phyloP scores from a whole-genome alignment of 768 basidiomycete genomes.

The Pulveroboletus frians region DNA sequence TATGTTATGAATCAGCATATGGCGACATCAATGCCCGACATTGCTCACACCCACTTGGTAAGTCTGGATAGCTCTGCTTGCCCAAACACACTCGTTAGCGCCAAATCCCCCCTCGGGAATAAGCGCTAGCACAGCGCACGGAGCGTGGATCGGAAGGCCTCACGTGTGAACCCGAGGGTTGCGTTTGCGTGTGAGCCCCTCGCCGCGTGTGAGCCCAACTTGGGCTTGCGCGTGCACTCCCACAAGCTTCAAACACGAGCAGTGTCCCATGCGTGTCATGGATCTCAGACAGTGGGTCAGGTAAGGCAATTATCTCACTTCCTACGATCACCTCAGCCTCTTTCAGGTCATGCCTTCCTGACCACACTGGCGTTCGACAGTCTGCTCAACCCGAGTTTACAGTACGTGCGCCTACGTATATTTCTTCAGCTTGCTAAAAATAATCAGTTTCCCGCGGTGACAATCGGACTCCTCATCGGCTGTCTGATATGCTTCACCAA shows the following conservation, averaged over 20 bases:
- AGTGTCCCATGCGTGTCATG: conserved; percentile 7
- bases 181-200: no score
- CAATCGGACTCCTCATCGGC: conserved; percentile 78
- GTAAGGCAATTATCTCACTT: conserved; percentile 9
- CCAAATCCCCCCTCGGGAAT: no score
- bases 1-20: no score
- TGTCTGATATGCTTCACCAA: conserved; percentile 91
- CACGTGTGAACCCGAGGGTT: no score
- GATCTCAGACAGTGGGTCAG: conserved; percentile 18
- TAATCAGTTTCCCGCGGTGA: conserved; percentile 49
- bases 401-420: conserved; percentile 10
- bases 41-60: no score
- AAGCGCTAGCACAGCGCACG: no score
- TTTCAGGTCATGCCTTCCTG: conserved; percentile 5
- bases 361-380: not conserved
- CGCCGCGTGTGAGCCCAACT: no score
- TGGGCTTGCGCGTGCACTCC: not conserved
- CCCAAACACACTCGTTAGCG: not conserved
- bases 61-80: no score
- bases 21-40: no score
- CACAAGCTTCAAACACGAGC: not conserved
- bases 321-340: not conserved
- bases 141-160: no score
- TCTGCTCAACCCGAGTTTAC: conserved; percentile 27
- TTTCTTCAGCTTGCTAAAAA: not conserved